Evolutionary conservation across 73 alveolate genomes (phyloP).

Genomic region (Tetrahymena malaccensis): DNA sequence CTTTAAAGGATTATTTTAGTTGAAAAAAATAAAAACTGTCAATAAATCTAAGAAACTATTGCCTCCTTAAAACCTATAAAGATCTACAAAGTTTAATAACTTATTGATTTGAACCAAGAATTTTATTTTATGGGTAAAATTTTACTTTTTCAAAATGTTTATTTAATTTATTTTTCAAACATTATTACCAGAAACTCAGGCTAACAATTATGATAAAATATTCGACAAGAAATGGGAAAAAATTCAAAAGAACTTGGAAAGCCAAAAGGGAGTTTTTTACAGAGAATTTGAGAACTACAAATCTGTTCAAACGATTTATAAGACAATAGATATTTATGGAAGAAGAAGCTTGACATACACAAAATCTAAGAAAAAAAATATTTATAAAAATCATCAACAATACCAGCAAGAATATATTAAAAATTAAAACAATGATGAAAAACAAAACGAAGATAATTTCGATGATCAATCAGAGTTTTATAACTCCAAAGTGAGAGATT

Average conservation of each 20-base stretch:
- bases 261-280: not conserved
- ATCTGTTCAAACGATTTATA: not conserved
- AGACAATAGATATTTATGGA: not conserved
- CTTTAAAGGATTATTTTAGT: not conserved
- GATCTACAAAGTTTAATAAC: not conserved
- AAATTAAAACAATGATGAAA: not conserved
- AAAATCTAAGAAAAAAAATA: not conserved
- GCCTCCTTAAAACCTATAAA: not conserved
- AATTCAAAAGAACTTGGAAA: not conserved
- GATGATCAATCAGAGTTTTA: not conserved
- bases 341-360: not conserved
- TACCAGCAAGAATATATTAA: not conserved
- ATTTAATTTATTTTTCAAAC: not conserved
- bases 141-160: not conserved
- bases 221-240: not conserved
- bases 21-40: not conserved
- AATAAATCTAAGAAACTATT: not conserved
- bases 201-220: not conserved
- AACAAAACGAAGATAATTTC: not conserved
- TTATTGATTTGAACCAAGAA: not conserved
- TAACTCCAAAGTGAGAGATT: not conserved
- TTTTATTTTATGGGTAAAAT: not conserved
- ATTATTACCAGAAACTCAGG: not conserved
- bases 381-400: not conserved
- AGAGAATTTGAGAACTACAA: not conserved